phyloP scores from a whole-genome alignment of 225 moss, liverwort and hornwort genomes.

The Polytrichum formosum region DNA sequence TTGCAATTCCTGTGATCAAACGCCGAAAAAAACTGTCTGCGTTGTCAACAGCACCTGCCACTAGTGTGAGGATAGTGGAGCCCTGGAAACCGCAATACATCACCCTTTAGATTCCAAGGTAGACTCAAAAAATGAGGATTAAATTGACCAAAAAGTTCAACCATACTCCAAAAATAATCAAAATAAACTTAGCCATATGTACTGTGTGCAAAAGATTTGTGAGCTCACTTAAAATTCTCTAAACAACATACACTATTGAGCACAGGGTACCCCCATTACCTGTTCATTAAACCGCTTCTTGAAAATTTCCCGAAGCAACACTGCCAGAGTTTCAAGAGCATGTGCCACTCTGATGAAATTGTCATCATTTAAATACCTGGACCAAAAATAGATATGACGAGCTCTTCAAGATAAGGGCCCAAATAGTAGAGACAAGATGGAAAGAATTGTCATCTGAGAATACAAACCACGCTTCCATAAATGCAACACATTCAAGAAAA shows the following conservation, averaged over 20 bases:
- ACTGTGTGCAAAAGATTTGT: too few relatives aligned
- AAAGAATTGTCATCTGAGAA: too few relatives aligned
- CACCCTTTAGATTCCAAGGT: slow-evolving; percentile 16
- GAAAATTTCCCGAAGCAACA: slow-evolving; percentile 83
- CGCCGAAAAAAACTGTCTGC: slow-evolving; percentile 84
- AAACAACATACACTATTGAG: too few relatives aligned
- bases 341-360: slow-evolving; percentile 94
- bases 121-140: not conserved
- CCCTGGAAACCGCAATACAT: slow-evolving; percentile 52
- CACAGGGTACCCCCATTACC: slow-evolving; percentile 23
- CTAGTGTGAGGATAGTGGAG: slow-evolving; percentile 76
- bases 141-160: too few relatives aligned
- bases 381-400: not conserved
- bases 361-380: slow-evolving; percentile 85
- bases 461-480: too few relatives aligned
- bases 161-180: too few relatives aligned
- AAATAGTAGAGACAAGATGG: too few relatives aligned
- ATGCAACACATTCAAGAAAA: too few relatives aligned
- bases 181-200: too few relatives aligned
- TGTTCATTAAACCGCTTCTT: slow-evolving; percentile 90
- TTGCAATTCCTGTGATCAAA: slow-evolving; percentile 66
- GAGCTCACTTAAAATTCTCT: too few relatives aligned
- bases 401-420: too few relatives aligned
- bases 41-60: slow-evolving; percentile 75
- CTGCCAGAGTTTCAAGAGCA: slow-evolving; percentile 79